Evolutionary conservation across 257 asterid species (phyloP).

Genomic region (Primulina tabacum): DNA sequence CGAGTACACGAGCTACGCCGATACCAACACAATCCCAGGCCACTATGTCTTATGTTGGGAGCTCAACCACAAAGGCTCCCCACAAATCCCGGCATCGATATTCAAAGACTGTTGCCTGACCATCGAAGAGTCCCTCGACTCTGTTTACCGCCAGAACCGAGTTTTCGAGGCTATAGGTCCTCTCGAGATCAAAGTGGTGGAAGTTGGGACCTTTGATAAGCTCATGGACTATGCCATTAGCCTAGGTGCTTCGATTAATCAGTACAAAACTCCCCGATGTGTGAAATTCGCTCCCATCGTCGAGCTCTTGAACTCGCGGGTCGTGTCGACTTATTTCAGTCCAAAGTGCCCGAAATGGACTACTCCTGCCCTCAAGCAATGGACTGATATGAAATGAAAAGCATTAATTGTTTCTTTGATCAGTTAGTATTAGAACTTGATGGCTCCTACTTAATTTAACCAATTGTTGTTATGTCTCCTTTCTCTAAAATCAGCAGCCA

Average conservation of each 20-base stretch:
- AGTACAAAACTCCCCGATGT: slow-evolving; percentile 43
- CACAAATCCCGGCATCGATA: slow-evolving; percentile 27
- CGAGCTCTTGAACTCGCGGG: slow-evolving; percentile 36
- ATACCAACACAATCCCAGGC: slow-evolving; percentile 37
- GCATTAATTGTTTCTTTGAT: too few species aligned
- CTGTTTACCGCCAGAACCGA: slow-evolving; percentile 36
- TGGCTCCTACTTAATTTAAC: too few species aligned
- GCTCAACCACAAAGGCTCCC: slow-evolving; percentile 21
- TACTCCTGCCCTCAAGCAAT: slow-evolving; percentile 36
- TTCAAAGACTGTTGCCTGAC: slow-evolving; percentile 38
- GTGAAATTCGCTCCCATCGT: slow-evolving; percentile 44
- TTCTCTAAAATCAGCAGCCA: too few species aligned
- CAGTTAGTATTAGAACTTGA: too few species aligned
- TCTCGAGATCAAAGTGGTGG: slow-evolving; percentile 40
- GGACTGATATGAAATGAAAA: slow-evolving; percentile 26
- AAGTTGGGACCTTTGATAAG: slow-evolving; percentile 40
- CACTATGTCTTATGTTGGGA: slow-evolving; percentile 42
- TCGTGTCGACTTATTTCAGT: slow-evolving; percentile 28
- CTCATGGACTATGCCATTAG: slow-evolving; percentile 47
- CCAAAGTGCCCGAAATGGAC: slow-evolving; percentile 41
- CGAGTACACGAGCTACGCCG: slow-evolving; percentile 45
- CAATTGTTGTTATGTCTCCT: too few species aligned
- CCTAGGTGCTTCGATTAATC: slow-evolving; percentile 43
- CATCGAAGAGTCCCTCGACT: slow-evolving; percentile 35
- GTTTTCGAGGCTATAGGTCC: slow-evolving; percentile 39